Base-by-base conservation (phyloP, 495 filamentous ascomycete genomes). In the Neurospora sp. region DNA sequence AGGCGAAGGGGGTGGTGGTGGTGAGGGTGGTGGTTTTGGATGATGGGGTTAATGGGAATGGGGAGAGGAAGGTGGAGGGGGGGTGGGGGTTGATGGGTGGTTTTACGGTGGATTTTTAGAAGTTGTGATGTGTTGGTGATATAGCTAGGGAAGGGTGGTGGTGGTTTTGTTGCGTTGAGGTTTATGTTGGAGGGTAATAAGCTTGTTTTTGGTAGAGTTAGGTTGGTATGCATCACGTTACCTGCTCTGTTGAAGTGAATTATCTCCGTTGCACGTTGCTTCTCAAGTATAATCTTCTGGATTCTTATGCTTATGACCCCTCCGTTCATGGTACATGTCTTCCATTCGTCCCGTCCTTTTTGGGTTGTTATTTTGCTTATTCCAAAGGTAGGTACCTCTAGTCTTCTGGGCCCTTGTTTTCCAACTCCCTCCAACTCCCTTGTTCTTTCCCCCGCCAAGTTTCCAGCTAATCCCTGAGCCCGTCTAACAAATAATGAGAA, bases 1-100 rank as follows among this genome's bases (percentile, higher is more conserved):
- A 80, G 16, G 78, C 78, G 0, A 0, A 1, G 18, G 77, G 79
- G 18, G 82, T 92, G 12, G 78, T 80, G 69, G 80, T 95, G 27
- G 85, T 85, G 70, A 85, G 83, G 72, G 80, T 92, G 9, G 87
- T 84, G 8, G 76, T 93, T 62, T 79, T 92, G 39, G 88, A 88
- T 0, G 75, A 81, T 0, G 80, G 74, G 12, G 71, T 23, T 49
- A 60, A 27, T 0, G 49, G 23, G 23, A 23, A 71, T 0, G 74
- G 41, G 39, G 16, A 49, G 38, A 71, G 8, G 46, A 72, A 66
- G 12, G 40, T 66, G 35, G 66, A 37, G 23, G 78, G 76, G 7
- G 69, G 49, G 12, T 79, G 76, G 79, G 71, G 60, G 7, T 54
- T 79, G 66, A 42, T 9, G 14, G 40, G 69, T 46, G 74, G 18